Base-by-base conservation (phyloP, 768 basidiomycete genomes). In the Phylloporus arenicola region DNA sequence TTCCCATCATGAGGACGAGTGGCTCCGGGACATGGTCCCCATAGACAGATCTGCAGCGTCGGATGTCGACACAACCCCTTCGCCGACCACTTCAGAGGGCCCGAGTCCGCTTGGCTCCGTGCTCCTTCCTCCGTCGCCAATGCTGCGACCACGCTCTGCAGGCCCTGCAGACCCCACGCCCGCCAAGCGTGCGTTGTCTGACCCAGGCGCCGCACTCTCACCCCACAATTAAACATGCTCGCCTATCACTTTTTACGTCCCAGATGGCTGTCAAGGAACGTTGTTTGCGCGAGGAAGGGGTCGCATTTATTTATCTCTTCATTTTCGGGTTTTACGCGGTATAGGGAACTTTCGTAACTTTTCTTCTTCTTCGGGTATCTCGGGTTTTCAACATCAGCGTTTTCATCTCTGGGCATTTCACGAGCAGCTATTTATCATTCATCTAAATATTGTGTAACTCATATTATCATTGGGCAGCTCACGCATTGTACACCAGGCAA, bases 11-110 rank as follows among this genome's bases (percentile, higher is more conserved):
- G 78, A 82, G 52, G 77, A 84, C 57, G 69, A 70, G 54, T 84
- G 83, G 83, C 69, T 84, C 47, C 74, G 78, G 64, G 83, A 84
- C 69, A 83, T 81, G 56, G 70, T 83, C 2, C 82, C 83, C 9
- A 37, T 59, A 39, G 40, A 59, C 53, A 22, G 45, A 60, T 34
- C 53, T 17, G 12, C 4, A 7, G 33, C 9, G 4, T 45, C 43
- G 2, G 59, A 59, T 10, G 45, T n/a, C 27, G 62, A 63, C 34
- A 20, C 54, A 9, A 50, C 53, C 13, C 51, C 57, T 4, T 57
- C 57, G 4, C 59, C 65, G 7, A 55, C 66, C 29, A 48, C 63
- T 1, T 62, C 63, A 9, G 63, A 58, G 35, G 29, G 50, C 55
- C 34, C 34, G 7, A 35, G 17, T 7, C 63, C 54, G 6, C 46